A percentile compares a stretch with the other conserved stretches of the same genome.
Conservation (phyloP, 768 basidiomycete species). For the Auricularia heimuer region DNA sequence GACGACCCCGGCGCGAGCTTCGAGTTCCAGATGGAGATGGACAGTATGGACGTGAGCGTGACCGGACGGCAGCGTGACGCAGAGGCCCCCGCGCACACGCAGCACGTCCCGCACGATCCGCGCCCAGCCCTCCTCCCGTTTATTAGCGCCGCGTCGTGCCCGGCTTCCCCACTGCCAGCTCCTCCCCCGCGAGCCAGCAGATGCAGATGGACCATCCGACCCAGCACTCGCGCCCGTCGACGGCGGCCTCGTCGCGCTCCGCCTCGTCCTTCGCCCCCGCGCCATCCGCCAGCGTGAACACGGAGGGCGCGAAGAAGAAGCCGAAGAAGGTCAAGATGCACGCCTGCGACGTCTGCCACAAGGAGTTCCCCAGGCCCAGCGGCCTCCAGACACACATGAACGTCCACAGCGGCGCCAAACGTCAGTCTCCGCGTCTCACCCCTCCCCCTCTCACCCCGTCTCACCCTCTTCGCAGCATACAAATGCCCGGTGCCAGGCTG, state of each 20-base stretch:
- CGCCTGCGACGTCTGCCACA: constrained; percentile 37
- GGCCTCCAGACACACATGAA: constrained; percentile 51
- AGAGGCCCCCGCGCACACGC: neutral
- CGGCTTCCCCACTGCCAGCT: neutral
- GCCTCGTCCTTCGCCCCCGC: neutral
- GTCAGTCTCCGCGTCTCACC: constrained; percentile 24
- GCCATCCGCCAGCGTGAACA: constrained; percentile 5
- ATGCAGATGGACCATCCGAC: too few species aligned
- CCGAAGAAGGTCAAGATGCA: constrained; percentile 47
- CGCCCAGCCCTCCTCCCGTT: neutral
- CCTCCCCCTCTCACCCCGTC: neutral
- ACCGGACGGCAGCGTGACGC: neutral
- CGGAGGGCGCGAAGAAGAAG: constrained; percentile 16
- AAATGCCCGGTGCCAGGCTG: constrained; percentile 53
- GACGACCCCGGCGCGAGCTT: too few species aligned
- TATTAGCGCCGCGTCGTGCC: neutral
- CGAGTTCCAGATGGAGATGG: too few species aligned
- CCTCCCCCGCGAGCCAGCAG: neutral
- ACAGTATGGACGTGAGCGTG: too few species aligned
- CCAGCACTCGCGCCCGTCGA: neutral
- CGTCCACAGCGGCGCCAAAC: constrained; percentile 42
- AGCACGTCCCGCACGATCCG: neutral
- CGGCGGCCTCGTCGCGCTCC: neutral
- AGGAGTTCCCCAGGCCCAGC: constrained; percentile 48
- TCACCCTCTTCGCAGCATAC: constrained; percentile 7